These are phyloP conservation scores for Torrubiellomyces zombiae DNA, from an alignment of 2,329 filamentous ascomycete species.

Conservation along the genomic window DNA sequence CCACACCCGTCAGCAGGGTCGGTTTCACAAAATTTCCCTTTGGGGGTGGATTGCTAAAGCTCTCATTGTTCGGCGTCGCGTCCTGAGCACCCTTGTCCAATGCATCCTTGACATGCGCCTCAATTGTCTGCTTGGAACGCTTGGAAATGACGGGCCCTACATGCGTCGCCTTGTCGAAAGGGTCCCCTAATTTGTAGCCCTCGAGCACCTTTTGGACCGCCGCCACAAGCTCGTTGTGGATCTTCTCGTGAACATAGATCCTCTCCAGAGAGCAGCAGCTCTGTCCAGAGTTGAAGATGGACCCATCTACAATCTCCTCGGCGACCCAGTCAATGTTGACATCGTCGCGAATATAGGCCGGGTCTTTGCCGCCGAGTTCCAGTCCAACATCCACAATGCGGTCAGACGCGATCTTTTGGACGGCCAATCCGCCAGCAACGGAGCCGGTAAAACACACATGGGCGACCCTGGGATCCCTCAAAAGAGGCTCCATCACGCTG, in stretches of 20 bases:
- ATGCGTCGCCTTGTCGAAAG: conserved; percentile 60
- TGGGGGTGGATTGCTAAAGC: conserved; percentile 54
- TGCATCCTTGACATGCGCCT: conserved; percentile 67
- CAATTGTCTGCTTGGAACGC: conserved; percentile 58
- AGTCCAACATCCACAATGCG: conserved; percentile 74
- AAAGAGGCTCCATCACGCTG: conserved; percentile 57
- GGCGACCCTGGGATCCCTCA: conserved; percentile 59
- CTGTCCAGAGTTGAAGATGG: conserved; percentile 97
- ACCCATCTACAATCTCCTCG: conserved; percentile 85
- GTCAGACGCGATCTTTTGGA: conserved; percentile 71
- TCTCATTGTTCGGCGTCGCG: conserved; percentile 64
- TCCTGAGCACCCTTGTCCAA: conserved; percentile 70
- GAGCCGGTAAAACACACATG: conserved; percentile 90
- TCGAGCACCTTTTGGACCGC: conserved; percentile 66
- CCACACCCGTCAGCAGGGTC: conserved; percentile 62
- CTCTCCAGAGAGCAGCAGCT: conserved; percentile 89
- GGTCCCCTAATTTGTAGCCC: conserved; percentile 78
- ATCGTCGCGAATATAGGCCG: conserved; percentile 73
- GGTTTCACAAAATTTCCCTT: conserved; percentile 82
- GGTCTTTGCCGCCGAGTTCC: conserved; percentile 89
- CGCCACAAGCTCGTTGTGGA: conserved; percentile 69
- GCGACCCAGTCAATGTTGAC: conserved; percentile 84
- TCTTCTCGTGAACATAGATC: conserved; percentile 72
- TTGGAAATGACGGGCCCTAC: conserved; percentile 81
- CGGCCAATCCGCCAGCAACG: conserved; percentile 69